Evolutionary conservation across 202 grass and related monocot species (phyloP).

Genomic region (Setaria italica): DNA sequence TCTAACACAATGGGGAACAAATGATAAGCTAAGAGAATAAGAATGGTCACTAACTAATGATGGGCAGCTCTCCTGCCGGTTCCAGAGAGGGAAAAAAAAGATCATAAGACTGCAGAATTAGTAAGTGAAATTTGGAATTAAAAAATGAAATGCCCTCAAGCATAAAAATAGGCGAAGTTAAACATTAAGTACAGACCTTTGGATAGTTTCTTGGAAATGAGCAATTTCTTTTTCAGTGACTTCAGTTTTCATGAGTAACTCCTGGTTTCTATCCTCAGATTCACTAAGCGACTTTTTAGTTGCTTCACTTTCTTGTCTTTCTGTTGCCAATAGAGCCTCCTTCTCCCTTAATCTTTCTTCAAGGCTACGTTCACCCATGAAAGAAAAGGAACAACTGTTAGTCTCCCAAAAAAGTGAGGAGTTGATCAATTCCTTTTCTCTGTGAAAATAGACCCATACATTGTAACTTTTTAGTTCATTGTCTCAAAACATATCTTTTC

Average conservation of each 20-base stretch:
- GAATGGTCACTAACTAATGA: slow-evolving; percentile 37
- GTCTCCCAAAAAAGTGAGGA: slow-evolving; percentile 5
- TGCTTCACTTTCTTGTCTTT: slow-evolving; percentile 70
- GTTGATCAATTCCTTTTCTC: not conserved
- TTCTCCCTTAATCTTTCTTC: slow-evolving; percentile 71
- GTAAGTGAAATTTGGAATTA: slow-evolving; percentile 31
- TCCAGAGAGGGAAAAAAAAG: not conserved
- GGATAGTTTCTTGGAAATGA: slow-evolving; percentile 53
- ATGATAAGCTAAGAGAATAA: slow-evolving; percentile 29
- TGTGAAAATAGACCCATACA: not conserved
- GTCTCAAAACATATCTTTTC: not conserved
- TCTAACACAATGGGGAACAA: slow-evolving; percentile 59
- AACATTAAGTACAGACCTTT: slow-evolving; percentile 57
- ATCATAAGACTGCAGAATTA: slow-evolving; percentile 22
- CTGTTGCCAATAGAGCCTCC: slow-evolving; percentile 65
- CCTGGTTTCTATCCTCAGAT: slow-evolving; percentile 62
- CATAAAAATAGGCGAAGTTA: slow-evolving; percentile 28
- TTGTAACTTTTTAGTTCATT: slow-evolving; percentile 14
- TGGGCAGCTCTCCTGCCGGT: not conserved
- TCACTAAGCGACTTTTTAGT: slow-evolving; percentile 58
- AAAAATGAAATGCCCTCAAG: slow-evolving; percentile 37
- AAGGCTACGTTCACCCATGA: slow-evolving; percentile 56
- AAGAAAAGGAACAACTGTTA: slow-evolving; percentile 46
- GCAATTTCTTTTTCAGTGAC: slow-evolving; percentile 56
- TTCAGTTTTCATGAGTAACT: slow-evolving; percentile 69